Percentiles rank a stretch among this genome's conserved stretches.
These are phyloP conservation scores for Sordaria brevicollis DNA, from an alignment of 495 filamentous ascomycete genomes.

Conservation along the genomic window DNA sequence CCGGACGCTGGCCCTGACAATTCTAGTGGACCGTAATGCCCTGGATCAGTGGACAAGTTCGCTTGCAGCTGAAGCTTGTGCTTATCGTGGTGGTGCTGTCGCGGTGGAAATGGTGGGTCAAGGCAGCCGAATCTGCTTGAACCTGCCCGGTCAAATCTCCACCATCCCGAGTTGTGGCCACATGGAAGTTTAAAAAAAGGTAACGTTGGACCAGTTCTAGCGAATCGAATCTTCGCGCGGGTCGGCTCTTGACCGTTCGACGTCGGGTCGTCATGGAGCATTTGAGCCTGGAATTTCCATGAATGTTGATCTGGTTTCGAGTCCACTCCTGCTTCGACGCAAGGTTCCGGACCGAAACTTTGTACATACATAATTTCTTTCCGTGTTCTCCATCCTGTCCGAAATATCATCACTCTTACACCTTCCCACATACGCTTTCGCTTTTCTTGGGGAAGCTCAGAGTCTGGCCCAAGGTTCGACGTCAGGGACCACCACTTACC, in stretches of 20 bases:
- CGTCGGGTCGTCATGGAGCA: neutral
- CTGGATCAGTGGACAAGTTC: neutral
- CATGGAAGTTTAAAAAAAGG: slow-evolving; percentile 16
- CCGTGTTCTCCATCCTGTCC: neutral
- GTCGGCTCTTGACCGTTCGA: neutral
- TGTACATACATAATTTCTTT: neutral
- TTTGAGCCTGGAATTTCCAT: neutral
- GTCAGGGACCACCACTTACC: neutral
- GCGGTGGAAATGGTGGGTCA: neutral
- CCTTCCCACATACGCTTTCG: neutral
- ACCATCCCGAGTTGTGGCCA: slow-evolving; percentile 19
- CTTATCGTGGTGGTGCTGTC: neutral
- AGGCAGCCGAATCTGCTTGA: neutral
- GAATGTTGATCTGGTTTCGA: neutral
- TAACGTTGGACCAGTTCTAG: neutral
- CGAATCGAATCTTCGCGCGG: neutral
- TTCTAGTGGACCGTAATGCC: slow-evolving; percentile 18
- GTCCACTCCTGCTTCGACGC: neutral
- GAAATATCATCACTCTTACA: neutral
- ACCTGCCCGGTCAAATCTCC: slow-evolving; percentile 6
- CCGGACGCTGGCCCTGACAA: slow-evolving; percentile 6
- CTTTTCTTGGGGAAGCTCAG: neutral
- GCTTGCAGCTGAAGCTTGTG: neutral
- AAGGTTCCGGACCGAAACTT: neutral
- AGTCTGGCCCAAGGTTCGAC: neutral